Evolutionary conservation across 768 basidiomycete genomes (phyloP), one percentile per base, ranked within the genome.

Genomic region (Auricularia auricula-judae): DNA sequence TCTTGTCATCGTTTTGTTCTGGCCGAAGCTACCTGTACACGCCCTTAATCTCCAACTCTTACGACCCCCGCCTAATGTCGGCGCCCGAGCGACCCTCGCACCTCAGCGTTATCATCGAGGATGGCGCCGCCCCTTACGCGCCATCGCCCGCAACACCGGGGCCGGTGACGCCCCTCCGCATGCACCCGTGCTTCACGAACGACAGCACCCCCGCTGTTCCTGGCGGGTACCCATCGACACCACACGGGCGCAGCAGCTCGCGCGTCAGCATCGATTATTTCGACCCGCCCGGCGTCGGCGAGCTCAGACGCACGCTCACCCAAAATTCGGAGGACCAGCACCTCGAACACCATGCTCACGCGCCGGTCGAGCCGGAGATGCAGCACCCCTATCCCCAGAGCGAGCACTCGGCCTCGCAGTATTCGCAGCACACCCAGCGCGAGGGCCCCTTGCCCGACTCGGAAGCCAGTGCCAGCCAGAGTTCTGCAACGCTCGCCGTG

Each of bases 241-340:
- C 23, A 2, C 29, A 29, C 34, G 29, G 7, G 56, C 4, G 56
- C 10, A 14, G 56, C 29, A 59, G 56, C 61, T 62, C 65, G 16
- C 65, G 60, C 51, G 65, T 65, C 35, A 61, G 35, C n/a, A 63
- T 65, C 34, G 62, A 65, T 47, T 47, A 65, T 33, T 65, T 65
- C 62, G 65, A 65, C 53, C 65, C 65, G 35, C 42, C 35, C 14
- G 65, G 65, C 34, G 65, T 65, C 16, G 34, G 47, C 29, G 53
- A 51, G 42, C 51, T 65, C 12, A 23, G 44, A 21, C 65, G 65
- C 35, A 51, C 42, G 14, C 29, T 65, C 34, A 56, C 65, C 21
- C 12, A 63, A 5, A 8, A 59, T 10, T 34, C 21, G 8, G 47
- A 18, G 18, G 5, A 51, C 8, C 47, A 21, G 16, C 47, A 42